phyloP scores from a whole-genome alignment of 2,329 filamentous ascomycete genomes.

The Penicillium sp. region DNA sequence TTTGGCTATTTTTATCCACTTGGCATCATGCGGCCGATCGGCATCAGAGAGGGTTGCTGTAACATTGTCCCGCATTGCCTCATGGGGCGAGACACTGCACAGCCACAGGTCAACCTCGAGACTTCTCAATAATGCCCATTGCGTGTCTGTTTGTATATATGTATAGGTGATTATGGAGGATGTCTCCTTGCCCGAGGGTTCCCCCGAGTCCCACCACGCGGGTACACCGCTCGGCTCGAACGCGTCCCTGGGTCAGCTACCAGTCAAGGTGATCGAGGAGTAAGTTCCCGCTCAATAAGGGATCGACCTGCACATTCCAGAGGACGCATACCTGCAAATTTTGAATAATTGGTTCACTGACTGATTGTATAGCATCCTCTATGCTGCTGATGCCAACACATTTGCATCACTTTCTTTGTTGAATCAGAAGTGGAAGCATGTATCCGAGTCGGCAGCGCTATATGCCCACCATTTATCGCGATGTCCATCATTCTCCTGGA shows the following conservation, averaged over 20 bases:
- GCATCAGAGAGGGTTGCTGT: conserved; percentile 2
- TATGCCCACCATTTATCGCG: conserved; percentile 50
- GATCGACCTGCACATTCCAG: neutral
- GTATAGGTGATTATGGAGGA: conserved; percentile 28
- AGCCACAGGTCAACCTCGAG: conserved; percentile 16
- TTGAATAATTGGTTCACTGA: conserved; percentile 20
- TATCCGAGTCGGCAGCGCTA: conserved; percentile 45
- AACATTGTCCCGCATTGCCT: conserved; percentile 9
- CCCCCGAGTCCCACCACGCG: conserved; percentile 2
- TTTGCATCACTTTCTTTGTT: conserved; percentile 50
- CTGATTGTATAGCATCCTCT: conserved; percentile 44
- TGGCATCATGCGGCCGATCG: conserved; percentile 8
- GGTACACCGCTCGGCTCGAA: neutral
- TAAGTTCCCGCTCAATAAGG: conserved; percentile 9
- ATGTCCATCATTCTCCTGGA: conserved; percentile 45
- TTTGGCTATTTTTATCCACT: conserved; percentile 8
- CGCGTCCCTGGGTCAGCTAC: conserved; percentile 23
- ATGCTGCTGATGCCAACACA: conserved; percentile 47
- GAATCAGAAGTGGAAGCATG: conserved; percentile 46
- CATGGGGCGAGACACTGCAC: conserved; percentile 11
- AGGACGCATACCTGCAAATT: neutral
- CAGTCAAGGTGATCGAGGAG: conserved; percentile 24
- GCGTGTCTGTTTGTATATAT: conserved; percentile 14
- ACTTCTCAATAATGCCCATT: conserved; percentile 5
- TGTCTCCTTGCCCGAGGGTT: conserved; percentile 11